Conservation (phyloP, 2,329 filamentous ascomycete species). For the Fusarium sp. region DNA sequence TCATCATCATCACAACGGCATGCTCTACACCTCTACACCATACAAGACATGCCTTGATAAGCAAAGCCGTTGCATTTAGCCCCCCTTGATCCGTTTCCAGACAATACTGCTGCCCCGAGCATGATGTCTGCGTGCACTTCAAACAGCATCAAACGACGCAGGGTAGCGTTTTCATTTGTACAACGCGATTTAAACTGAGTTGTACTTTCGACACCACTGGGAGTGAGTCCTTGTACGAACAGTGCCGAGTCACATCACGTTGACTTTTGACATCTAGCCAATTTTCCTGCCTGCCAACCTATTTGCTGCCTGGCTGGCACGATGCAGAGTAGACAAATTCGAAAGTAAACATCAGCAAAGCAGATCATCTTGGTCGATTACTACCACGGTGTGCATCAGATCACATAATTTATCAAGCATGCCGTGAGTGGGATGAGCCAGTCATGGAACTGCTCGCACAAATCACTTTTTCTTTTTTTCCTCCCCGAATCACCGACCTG, state of each 20-base stretch:
- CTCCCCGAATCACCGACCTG: background rate
- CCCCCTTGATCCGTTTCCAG: background rate
- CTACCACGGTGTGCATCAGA: background rate
- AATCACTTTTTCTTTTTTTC: background rate
- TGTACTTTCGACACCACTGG: background rate
- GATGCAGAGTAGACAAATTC: background rate
- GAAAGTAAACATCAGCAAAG: background rate
- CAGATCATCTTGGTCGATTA: background rate
- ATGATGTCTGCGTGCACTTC: background rate
- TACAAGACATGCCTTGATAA: background rate
- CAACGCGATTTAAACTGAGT: background rate
- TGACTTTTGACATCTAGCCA: background rate
- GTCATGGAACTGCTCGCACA: background rate
- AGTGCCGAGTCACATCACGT: background rate
- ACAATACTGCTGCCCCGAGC: background rate
- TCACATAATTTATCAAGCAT: background rate
- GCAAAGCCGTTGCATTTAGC: background rate
- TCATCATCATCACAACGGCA: conserved; percentile 6
- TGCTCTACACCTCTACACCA: background rate
- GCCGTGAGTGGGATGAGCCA: background rate
- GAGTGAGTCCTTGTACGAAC: conserved; percentile 2
- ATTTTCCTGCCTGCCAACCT: background rate
- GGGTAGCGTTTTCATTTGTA: conserved; percentile 29
- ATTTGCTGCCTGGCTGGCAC: background rate
- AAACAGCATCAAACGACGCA: conserved; percentile 9